Evolutionary conservation across 2,329 filamentous ascomycete genomes (phyloP).

Genomic region (Bipolaris sorokiniana): DNA sequence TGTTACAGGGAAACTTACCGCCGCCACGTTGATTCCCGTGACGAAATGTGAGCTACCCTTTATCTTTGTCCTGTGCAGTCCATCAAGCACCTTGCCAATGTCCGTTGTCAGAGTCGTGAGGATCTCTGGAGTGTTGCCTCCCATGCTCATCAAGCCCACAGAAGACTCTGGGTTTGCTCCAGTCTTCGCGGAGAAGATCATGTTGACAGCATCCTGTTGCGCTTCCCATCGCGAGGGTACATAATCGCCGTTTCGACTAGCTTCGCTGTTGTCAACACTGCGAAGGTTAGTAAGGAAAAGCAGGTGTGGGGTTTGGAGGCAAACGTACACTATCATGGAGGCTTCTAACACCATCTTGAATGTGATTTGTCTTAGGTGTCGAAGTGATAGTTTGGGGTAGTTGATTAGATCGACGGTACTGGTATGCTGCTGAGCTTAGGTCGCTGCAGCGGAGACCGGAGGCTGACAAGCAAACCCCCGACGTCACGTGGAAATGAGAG

Average conservation of each 20-base stretch:
- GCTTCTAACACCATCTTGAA: conserved; percentile 96
- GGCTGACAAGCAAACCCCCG: conserved; percentile 16
- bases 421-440: conserved; percentile 30
- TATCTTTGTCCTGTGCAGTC: conserved; percentile 85
- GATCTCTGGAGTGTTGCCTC: conserved; percentile 94
- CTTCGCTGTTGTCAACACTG: conserved; percentile 97
- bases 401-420: conserved; percentile 21
- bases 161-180: conserved; percentile 95
- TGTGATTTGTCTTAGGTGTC: conserved; percentile 12
- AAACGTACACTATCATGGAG: conserved; percentile 84
- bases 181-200: conserved; percentile 95
- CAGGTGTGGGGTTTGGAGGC: conserved; percentile 21
- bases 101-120: conserved; percentile 95
- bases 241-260: conserved; percentile 94
- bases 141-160: conserved; percentile 98
- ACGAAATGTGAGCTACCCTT: conserved; percentile 85
- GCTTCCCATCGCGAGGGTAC: conserved; percentile 92
- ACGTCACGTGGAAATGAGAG: conserved; percentile 2
- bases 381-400: conserved; percentile 11
- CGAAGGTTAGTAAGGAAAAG: conserved; percentile 28
- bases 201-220: conserved; percentile 91
- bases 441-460: conserved; percentile 30
- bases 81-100: conserved; percentile 89
- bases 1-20: conserved; percentile 70
- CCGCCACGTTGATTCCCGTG: conserved; percentile 93